Evolutionary conservation across 2,329 filamentous ascomycete species (phyloP).

Genomic region (Tolypocladium tropicale): DNA sequence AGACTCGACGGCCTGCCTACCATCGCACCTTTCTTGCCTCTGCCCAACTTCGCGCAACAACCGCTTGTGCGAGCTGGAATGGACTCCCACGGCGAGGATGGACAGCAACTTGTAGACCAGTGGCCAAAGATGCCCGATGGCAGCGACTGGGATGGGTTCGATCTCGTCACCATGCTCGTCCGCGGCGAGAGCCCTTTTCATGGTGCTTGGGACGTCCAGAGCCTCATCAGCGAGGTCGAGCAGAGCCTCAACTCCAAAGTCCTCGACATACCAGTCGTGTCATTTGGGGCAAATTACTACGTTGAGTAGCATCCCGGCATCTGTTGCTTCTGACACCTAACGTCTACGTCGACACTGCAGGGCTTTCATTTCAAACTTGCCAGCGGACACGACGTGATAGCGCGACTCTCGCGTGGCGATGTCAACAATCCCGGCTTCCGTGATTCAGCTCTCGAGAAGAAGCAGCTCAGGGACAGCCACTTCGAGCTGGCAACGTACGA

Average conservation of each 20-base stretch:
- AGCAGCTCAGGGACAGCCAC: neutral
- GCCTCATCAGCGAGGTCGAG: conserved; percentile 17
- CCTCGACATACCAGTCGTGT: conserved; percentile 12
- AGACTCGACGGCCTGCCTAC: neutral
- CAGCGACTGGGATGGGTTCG: conserved; percentile 5
- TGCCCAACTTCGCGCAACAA: neutral
- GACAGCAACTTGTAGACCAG: neutral
- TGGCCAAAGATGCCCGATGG: conserved; percentile 7
- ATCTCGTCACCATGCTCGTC: conserved; percentile 1
- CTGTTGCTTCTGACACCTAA: neutral
- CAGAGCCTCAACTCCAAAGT: conserved; percentile 9
- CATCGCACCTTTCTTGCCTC: neutral
- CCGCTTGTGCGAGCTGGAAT: neutral
- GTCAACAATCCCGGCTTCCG: conserved; percentile 1
- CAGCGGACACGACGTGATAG: conserved; percentile 1
- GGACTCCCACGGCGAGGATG: neutral
- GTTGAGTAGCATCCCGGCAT: neutral
- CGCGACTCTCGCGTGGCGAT: conserved; percentile 6
- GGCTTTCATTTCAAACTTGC: conserved; percentile 2
- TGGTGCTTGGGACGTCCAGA: conserved; percentile 11
- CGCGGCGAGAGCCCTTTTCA: conserved; percentile 14
- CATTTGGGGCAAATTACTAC: conserved; percentile 17
- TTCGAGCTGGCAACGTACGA: conserved; percentile 7
- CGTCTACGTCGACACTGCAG: neutral
- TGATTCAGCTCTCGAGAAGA: neutral